Base-by-base conservation (phyloP, 2,329 filamentous ascomycete genomes). In the Diaporthe amygdali region DNA sequence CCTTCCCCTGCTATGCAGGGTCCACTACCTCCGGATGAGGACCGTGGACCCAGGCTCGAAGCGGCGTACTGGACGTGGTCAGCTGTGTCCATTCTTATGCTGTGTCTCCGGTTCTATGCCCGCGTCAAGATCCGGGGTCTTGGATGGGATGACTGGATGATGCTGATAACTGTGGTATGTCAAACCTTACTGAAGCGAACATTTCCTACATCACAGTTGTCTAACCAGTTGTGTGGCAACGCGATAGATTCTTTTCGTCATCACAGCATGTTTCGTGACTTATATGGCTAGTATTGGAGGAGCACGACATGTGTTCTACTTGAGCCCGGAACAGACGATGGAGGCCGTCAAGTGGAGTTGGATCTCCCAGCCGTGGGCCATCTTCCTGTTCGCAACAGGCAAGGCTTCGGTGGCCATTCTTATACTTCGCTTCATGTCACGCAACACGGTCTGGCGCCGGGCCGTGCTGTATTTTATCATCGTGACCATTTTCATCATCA, bases 71-170 rank as follows among this genome's bases (percentile, higher is more conserved):
- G 54, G 66, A 34, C 47, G 0, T 12, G 34, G 52, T 39, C n/a
- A 17, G 52, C 30, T 5, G 20, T 61, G 6, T 44, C 52, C 2
- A 41, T 20, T 15, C 17, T 59, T 1, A 32, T 68, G 41, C n/a
- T 68, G 12, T 2, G 5, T 5, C 20, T 51, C 8, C 25, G 66
- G n/a, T 32, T 68, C 5, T 51, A 59, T 49, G 41, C 30, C 15
- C 66, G 54, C 17, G 3, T 32, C 32, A 41, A 51, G 12, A 59
- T 68, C n/a, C 30, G 51, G 3, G 51, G 41, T 5, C 22, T 68
- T 30, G 52, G 66, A 25, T 49, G 49, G 32, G 64, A 67, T 27
- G 64, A 67, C 25, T 68, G 52, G 66, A 49, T 37, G 41, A 68
- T 68, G 39, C n/a, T 68, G 15, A 30, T n/a, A n/a, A n/a, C n/a